A percentile compares a stretch with the other conserved stretches of the same genome.
Conservation (phyloP, 768 basidiomycete species). For the Hebeloma cylindrosporum region DNA sequence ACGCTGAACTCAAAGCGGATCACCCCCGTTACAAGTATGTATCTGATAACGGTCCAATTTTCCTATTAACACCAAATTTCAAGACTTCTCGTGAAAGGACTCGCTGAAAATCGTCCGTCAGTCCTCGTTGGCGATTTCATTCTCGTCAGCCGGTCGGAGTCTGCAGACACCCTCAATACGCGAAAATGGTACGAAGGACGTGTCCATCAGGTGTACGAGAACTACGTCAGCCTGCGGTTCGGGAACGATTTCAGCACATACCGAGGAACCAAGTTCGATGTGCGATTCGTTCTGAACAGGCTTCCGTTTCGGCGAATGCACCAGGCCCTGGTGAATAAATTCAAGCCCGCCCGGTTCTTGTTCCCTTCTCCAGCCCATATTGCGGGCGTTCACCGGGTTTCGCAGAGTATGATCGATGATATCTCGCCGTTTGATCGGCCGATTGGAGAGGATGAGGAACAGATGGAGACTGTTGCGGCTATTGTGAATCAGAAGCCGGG, state of each 20-base stretch:
- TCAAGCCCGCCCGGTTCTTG: constrained; percentile 40
- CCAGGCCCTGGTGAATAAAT: constrained; percentile 44
- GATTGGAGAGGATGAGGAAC: constrained; percentile 44
- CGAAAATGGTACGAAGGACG: constrained; percentile 41
- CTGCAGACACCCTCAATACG: constrained; percentile 20
- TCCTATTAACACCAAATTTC: neutral
- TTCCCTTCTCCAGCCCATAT: constrained; percentile 42
- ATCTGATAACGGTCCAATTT: neutral
- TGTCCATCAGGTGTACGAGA: constrained; percentile 47
- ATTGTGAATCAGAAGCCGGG: constrained; percentile 47
- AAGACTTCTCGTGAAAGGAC: constrained; percentile 53
- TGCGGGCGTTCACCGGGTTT: constrained; percentile 16
- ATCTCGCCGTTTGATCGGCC: constrained; percentile 30
- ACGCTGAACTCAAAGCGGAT: constrained; percentile 34
- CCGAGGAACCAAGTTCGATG: constrained; percentile 44
- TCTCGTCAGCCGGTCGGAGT: constrained; percentile 31
- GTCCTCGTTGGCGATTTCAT: constrained; percentile 54
- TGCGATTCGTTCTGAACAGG: constrained; percentile 57
- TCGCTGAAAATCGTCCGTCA: constrained; percentile 59
- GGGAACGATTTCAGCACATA: constrained; percentile 42
- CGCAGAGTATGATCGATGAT: constrained; percentile 18
- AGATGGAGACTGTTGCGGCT: constrained; percentile 49
- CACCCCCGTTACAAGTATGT: constrained; percentile 46
- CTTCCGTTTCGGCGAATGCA: constrained; percentile 55
- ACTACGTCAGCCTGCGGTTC: constrained; percentile 48